These are phyloP conservation scores for Ophiostoma sp. DNA, from an alignment of 2,329 filamentous ascomycete genomes.

Conservation along the genomic window DNA sequence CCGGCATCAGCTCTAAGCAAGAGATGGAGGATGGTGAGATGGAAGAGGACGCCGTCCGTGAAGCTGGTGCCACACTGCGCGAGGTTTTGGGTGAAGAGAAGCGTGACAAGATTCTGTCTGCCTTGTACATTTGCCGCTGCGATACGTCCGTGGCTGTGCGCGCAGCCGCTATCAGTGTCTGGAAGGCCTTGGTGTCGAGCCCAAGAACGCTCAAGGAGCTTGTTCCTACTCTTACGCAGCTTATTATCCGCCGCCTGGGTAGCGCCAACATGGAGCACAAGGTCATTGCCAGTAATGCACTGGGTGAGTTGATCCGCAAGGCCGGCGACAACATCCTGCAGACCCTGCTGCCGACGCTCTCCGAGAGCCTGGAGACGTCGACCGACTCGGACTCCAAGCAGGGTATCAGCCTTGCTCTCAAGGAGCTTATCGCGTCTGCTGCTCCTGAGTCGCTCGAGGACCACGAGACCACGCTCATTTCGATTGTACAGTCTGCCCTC, in stretches of 20 bases:
- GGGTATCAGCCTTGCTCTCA: slow-evolving; percentile 92
- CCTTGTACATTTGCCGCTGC: slow-evolving; percentile 93
- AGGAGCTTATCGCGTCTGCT: slow-evolving; percentile 86
- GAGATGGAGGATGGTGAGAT: slow-evolving; percentile 61
- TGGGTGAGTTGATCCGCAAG: slow-evolving; percentile 94
- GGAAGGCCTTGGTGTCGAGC: slow-evolving; percentile 93
- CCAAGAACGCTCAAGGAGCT: slow-evolving; percentile 92
- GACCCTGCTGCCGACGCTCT: slow-evolving; percentile 81
- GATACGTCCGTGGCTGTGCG: slow-evolving; percentile 92
- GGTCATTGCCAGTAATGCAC: slow-evolving; percentile 93
- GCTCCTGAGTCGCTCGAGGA: slow-evolving; percentile 85
- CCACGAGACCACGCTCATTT: slow-evolving; percentile 91
- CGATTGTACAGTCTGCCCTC: slow-evolving; percentile 85
- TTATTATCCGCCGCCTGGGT: slow-evolving; percentile 87
- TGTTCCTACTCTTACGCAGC: slow-evolving; percentile 86
- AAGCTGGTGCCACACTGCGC: slow-evolving; percentile 87
- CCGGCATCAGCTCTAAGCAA: slow-evolving; percentile 73
- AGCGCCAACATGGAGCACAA: slow-evolving; percentile 98
- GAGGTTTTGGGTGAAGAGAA: slow-evolving; percentile 94
- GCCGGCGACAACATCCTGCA: slow-evolving; percentile 90
- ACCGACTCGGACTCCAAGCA: slow-evolving; percentile 91
- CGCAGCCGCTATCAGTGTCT: slow-evolving; percentile 82
- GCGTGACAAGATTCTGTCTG: slow-evolving; percentile 94
- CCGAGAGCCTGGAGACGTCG: slow-evolving; percentile 81
- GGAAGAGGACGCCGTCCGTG: slow-evolving; percentile 68